Conservation (phyloP, 2,329 filamentous ascomycete species). For the Neonectria sp. region DNA sequence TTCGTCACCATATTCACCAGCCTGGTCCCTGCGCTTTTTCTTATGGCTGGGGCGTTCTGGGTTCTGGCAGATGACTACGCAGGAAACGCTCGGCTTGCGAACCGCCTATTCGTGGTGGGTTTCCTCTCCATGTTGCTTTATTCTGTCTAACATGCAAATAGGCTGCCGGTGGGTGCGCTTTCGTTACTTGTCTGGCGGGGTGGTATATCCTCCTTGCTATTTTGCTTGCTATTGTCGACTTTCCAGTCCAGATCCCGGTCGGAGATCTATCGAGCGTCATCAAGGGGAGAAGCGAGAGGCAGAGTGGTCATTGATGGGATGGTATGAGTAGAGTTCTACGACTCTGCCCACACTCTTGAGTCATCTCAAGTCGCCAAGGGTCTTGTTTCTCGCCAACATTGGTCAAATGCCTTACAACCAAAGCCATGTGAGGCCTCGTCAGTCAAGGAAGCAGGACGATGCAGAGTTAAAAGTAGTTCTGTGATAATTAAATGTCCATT, state of each 20-base stretch:
- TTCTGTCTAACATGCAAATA: constrained; percentile 32
- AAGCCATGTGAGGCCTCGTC: too few species aligned
- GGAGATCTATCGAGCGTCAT: constrained; percentile 67
- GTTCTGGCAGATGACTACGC: constrained; percentile 57
- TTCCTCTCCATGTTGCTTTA: neutral
- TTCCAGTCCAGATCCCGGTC: constrained; percentile 68
- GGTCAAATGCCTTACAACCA: too few species aligned
- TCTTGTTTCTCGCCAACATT: too few species aligned
- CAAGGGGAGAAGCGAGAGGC: constrained; percentile 46
- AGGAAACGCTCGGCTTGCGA: constrained; percentile 37
- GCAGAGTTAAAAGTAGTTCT: too few species aligned
- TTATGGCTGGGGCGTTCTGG: constrained; percentile 75
- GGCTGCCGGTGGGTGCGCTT: constrained; percentile 63
- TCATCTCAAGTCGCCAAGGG: too few species aligned
- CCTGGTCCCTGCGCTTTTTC: constrained; percentile 69
- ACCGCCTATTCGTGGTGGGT: neutral
- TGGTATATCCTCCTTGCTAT: constrained; percentile 70
- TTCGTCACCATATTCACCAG: constrained; percentile 78
- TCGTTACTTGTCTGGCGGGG: constrained; percentile 63
- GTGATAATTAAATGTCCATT: too few species aligned
- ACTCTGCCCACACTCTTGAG: too few species aligned
- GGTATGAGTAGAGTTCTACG: neutral
- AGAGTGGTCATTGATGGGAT: neutral
- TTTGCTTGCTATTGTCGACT: constrained; percentile 67
- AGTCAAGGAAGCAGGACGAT: too few species aligned